Base-by-base conservation (phyloP, 1,284 basidiomycete species). In the Puccinia hordei region DNA sequence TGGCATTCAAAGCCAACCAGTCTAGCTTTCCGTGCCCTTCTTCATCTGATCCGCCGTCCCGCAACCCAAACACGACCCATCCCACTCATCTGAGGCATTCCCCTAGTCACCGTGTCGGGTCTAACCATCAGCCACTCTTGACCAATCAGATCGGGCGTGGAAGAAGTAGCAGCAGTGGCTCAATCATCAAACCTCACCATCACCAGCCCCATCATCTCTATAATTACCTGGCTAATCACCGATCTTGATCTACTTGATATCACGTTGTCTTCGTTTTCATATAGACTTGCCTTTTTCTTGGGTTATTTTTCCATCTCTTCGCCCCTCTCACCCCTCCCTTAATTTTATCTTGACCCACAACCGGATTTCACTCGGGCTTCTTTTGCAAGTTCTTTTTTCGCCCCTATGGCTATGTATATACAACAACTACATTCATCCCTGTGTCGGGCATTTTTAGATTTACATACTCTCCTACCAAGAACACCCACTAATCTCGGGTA, bases 1-100 rank as follows among this genome's bases (percentile, higher is more conserved):
- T 69, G 12, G 75, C 75, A 17, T 78, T 33, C 61, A 66, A 78
- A 59, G 75, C 75, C 44, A 49, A n/a, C 69, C 69, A 55, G 22
- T 33, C 59, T 17, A 24, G 53, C 46, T 49, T 19, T 49, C 22
- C 19, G 24, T 41, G 66, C 15, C 19, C 41, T n/a, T 35, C 41
- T 38, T 27, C 66, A 5, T 49, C 41, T 22, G 41, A 24, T n/a
- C 27, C 66, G 22, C 15, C n/a, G 5, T n/a, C 27, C 41, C 66
- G 30, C 6, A 13, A 38, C n/a, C n/a, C 41, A 17, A 10, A 4
- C 66, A 8, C 10, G 13, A 22, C 46, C 9, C 17, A 35, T 33
- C 27, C 65, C 22, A 12, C 38, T 24, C 65, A 33, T n/a, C 65
- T n/a, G 2, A 38, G 12, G 2, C 33, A 63, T 33, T 27, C 59